phyloP scores from a whole-genome alignment of 225 moss, liverwort and hornwort species.

The Bryoerythrophyllum caledonicum region DNA sequence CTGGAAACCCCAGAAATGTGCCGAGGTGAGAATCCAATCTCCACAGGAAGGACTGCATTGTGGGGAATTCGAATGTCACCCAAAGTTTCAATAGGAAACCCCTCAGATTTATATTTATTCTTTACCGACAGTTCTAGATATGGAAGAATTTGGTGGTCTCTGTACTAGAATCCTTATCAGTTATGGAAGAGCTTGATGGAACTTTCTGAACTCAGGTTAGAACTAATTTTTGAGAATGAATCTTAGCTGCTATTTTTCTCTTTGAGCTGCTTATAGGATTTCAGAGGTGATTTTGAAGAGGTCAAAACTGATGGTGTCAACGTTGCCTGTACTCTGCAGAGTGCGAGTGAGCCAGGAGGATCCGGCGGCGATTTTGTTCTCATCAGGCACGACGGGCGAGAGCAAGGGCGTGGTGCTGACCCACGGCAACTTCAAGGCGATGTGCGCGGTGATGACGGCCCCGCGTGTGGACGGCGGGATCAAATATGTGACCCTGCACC shows the following conservation, averaged over 20 bases:
- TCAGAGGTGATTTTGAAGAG: no score
- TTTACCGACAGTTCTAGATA: no score
- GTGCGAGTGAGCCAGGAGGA: conserved; percentile 42
- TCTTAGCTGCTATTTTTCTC: no score
- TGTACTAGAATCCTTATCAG: no score
- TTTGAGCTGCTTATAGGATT: no score
- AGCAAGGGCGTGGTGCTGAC: conserved; percentile 79
- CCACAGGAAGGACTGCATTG: background rate
- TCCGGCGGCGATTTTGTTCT: conserved; percentile 59
- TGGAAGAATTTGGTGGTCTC: no score
- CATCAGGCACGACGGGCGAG: conserved; percentile 85
- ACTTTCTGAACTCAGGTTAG: no score
- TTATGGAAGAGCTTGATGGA: no score
- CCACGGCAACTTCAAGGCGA: conserved; percentile 66
- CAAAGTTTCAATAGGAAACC: no score
- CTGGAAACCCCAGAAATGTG: conserved; percentile 27
- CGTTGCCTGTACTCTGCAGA: background rate
- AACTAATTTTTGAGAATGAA: no score
- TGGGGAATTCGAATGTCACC: background rate
- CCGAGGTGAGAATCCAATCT: conserved; percentile 27
- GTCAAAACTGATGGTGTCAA: no score
- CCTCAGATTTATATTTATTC: no score
- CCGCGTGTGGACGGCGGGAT: background rate
- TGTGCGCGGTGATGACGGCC: conserved; percentile 22
- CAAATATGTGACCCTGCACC: conserved; percentile 24